Evolutionary conservation across 805 yeast genomes (phyloP).

Genomic region (Yarrowia deformans): DNA sequence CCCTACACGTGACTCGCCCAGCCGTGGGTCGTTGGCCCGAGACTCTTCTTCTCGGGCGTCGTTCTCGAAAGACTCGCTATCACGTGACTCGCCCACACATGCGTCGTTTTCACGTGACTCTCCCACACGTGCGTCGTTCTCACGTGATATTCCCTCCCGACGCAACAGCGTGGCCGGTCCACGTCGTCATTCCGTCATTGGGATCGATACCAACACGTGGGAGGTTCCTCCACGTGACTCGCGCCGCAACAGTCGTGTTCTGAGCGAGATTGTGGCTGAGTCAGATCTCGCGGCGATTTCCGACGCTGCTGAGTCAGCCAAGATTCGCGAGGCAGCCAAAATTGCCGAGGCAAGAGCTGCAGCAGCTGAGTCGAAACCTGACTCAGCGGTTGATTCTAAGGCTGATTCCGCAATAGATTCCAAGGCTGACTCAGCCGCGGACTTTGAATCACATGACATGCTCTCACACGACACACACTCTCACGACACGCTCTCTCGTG

Average conservation of each 20-base stretch:
- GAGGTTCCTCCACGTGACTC: constrained; percentile 20
- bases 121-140: not conserved
- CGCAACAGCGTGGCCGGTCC: not conserved
- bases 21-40: not conserved
- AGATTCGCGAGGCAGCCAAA: not conserved
- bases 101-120: constrained; percentile 5
- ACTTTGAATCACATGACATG: not conserved
- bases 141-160: not conserved
- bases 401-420: not conserved
- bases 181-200: not conserved
- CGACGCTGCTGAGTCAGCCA: constrained; percentile 6
- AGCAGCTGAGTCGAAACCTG: too few species aligned
- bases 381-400: not conserved
- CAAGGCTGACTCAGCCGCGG: not conserved
- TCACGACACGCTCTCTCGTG: constrained; percentile 11
- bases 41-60: not conserved
- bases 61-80: not conserved
- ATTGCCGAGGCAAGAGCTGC: not conserved
- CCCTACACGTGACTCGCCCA: not conserved
- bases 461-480: not conserved
- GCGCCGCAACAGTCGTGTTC: not conserved
- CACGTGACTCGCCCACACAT: not conserved
- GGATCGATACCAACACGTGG: constrained; percentile 17
- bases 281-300: constrained; percentile 2
- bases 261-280: constrained; percentile 6